Evolutionary conservation across 345 rosid species (phyloP), one percentile per base, ranked within the genome.

Genomic region (Citrus cavaleriei): DNA sequence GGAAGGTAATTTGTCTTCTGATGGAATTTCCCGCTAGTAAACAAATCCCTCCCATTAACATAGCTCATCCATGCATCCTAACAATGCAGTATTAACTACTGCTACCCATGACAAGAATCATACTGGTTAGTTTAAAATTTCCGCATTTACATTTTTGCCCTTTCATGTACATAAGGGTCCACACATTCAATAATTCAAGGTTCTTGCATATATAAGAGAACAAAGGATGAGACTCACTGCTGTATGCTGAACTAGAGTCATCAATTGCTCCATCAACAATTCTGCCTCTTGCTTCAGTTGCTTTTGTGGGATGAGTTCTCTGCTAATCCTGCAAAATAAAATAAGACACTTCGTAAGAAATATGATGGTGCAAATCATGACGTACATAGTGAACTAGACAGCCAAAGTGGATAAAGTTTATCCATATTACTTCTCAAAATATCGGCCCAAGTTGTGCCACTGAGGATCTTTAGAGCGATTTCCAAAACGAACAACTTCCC

Each of bases 401-500:
- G 24, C 65, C 37, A 58, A 59, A 74, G 66, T 32, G 37, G 37
- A 63, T 24, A 76, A 7, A 27, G n/a, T 61, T 55, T 27, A 28
- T 74, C 71, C 34, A 68, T 59, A 25, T 83, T 88, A 95, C 98
- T 91, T 93, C 38, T 93, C 92, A 77, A 95, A 93, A 81, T 93
- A 95, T 42, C 98, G 97, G 59, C 91, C 94, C 80, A 95, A 78
- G 82, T 86, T 92, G 85, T 93, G 98, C 98, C 98, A 95, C 61
- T 95, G 97, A 76, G 93, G 89, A 87, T 95, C 98, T 90, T 92
- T 95, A 69, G 93, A 92, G 37, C 92, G 89, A 88, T 95, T 93
- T 78, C 98, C 98, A 82, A 95, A 95, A 71, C 98, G 97, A 78
- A 95, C 91, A 55, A 95, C 98, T 88, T 95, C 98, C 78, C 94